Conservation (phyloP, 2,329 filamentous ascomycete genomes). For the Septoria petroselini region DNA sequence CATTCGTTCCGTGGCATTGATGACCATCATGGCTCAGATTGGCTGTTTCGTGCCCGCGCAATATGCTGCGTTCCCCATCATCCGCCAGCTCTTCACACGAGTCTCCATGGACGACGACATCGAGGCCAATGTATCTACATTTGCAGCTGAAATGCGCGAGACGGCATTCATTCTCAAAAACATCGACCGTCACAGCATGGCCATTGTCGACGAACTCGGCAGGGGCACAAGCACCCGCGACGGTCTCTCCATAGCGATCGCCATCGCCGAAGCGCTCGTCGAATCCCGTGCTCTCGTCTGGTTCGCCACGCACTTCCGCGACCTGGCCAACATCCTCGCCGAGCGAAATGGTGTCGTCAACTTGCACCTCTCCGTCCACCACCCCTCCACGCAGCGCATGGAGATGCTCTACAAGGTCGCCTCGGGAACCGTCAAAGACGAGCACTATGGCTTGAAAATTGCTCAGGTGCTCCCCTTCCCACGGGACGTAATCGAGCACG, state of each 20-base stretch:
- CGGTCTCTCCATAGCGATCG: slow-evolving; percentile 82
- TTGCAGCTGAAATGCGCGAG: slow-evolving; percentile 92
- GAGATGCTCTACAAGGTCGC: slow-evolving; percentile 85
- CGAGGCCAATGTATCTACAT: slow-evolving; percentile 88
- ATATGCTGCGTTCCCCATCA: slow-evolving; percentile 76
- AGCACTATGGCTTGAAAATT: slow-evolving; percentile 80
- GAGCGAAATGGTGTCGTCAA: slow-evolving; percentile 77
- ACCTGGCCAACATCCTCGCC: slow-evolving; percentile 71
- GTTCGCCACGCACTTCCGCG: slow-evolving; percentile 91
- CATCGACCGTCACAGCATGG: slow-evolving; percentile 61
- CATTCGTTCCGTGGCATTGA: slow-evolving; percentile 77
- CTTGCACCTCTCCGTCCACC: slow-evolving; percentile 72
- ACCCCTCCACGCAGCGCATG: slow-evolving; percentile 58
- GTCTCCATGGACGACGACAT: slow-evolving; percentile 84
- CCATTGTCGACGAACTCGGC: slow-evolving; percentile 88
- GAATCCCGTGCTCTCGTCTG: slow-evolving; percentile 74
- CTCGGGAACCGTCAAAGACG: slow-evolving; percentile 65
- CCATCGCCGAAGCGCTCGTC: slow-evolving; percentile 83
- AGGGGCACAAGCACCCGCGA: slow-evolving; percentile 86
- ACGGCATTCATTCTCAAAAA: slow-evolving; percentile 90
- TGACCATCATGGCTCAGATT: slow-evolving; percentile 90
- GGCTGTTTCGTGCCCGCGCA: slow-evolving; percentile 85
- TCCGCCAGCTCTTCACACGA: slow-evolving; percentile 80
- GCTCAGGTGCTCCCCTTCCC: slow-evolving; percentile 75
- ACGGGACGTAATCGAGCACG: slow-evolving; percentile 61